Percentiles rank a stretch among this genome's conserved stretches.
These are phyloP conservation scores for Arthrobotrys sinensis DNA, from an alignment of 2,329 filamentous ascomycete species.

Conservation along the genomic window DNA sequence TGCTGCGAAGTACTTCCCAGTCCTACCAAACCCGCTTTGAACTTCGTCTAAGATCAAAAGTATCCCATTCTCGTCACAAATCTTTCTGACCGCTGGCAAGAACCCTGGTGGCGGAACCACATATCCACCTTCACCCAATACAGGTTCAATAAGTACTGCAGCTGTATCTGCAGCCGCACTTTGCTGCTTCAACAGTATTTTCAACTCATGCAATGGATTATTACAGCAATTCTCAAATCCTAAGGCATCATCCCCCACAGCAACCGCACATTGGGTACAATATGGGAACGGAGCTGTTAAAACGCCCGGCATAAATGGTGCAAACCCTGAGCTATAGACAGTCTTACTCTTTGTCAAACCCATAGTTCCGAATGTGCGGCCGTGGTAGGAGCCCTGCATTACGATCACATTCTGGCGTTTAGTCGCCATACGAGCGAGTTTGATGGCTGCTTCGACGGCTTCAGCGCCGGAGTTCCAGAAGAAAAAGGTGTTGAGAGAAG, in stretches of 20 bases:
- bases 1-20: constrained; percentile 69
- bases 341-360: constrained; percentile 66
- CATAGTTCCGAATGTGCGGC: constrained; percentile 67
- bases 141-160: constrained; percentile 66
- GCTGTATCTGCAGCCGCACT: constrained; percentile 66
- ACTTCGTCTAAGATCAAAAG: constrained; percentile 69
- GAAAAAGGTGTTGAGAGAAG: constrained; percentile 67
- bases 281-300: constrained; percentile 68
- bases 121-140: constrained; percentile 67
- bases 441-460: constrained; percentile 67
- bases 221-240: constrained; percentile 67
- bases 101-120: constrained; percentile 66
- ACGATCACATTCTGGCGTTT: constrained; percentile 67
- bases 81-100: constrained; percentile 67
- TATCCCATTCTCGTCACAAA: constrained; percentile 69
- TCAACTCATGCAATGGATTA: constrained; percentile 66
- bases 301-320: constrained; percentile 67
- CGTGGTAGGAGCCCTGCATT: constrained; percentile 67
- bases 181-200: constrained; percentile 66
- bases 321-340: constrained; percentile 66
- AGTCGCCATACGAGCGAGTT: constrained; percentile 67
- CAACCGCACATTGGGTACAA: constrained; percentile 67
- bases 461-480: constrained; percentile 68
- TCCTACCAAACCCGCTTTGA: constrained; percentile 69
- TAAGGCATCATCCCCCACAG: constrained; percentile 65